Evolutionary conservation across 495 filamentous ascomycete species (phyloP), one percentile per base, ranked within the genome.

Genomic region (Lophiotrema nucula): DNA sequence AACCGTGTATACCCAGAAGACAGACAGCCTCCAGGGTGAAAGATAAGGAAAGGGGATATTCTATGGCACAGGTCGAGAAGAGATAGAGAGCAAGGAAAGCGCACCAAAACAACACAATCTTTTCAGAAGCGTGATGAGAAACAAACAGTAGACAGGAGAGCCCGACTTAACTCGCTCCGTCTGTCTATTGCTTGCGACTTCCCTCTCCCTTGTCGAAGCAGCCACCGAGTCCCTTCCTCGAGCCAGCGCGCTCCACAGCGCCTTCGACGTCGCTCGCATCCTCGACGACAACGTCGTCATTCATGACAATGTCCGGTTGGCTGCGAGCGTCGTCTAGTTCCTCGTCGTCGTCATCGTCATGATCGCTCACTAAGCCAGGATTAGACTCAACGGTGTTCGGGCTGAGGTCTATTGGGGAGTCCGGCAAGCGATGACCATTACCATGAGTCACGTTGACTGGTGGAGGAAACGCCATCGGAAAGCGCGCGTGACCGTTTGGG

Each of bases 341-440:
- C 18, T 73, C 71, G 39, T 70, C 71, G 15, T 72, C 70, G 33
- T 74, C 73, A 39, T 72, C 72, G 16, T 71, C 87, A 67, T 92
- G 87, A 70, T 96, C 91, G 73, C 88, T 92, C 60, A 95, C 88
- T 50, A 96, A 75, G 38, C 89, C 92, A 12, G 91, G 91, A 69
- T 92, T 91, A 64, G 88, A 88, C 28, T 88, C 82, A 26, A 86
- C 74, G 4, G 89, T 90, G 59, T 89, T 82, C 6, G 91, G 90
- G 64, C 88, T 92, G 31, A 93, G 74, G 47, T 90, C 87, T 11
- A 79, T 60, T 19, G 75, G 71, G 0, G 68, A 67, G 22, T 65
- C 62, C 15, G 68, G 71, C 26, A 64, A 44, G 39, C 60, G 65
- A 37, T 45, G 53, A 39, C 44, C 53, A 38, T 48, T 55, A 27